Evolutionary conservation across 768 basidiomycete species (phyloP).

Genomic region (Pleurotus tuoliensis): DNA sequence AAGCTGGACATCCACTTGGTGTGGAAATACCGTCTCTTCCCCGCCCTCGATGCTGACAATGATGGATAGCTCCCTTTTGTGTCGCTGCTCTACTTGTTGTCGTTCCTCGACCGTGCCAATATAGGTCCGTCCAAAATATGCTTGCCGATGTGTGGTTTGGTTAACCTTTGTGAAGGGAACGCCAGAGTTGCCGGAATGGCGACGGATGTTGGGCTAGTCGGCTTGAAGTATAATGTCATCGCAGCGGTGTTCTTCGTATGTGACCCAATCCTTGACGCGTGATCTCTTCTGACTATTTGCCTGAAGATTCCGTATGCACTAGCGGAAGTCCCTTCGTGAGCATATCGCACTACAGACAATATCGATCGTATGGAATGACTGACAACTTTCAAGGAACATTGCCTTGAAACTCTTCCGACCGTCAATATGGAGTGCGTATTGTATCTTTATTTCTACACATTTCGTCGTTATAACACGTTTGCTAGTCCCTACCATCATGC

Average conservation of each 20-base stretch:
- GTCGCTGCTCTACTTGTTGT: conserved; percentile 1
- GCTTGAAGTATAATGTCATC: conserved; percentile 21
- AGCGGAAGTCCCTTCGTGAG: conserved; percentile 24
- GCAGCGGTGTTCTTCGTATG: conserved; percentile 25
- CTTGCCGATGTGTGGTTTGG: not conserved
- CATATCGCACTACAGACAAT: not conserved
- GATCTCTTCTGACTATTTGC: not conserved
- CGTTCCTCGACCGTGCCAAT: conserved; percentile 5
- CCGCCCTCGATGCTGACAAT: not conserved
- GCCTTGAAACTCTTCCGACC: conserved; percentile 20
- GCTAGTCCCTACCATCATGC: conserved; percentile 19
- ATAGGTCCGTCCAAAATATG: not conserved
- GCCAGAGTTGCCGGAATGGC: conserved; percentile 42
- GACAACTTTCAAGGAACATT: conserved; percentile 17
- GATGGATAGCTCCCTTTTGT: not conserved
- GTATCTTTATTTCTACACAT: not conserved
- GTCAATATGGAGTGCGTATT: conserved; percentile 22
- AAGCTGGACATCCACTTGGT: conserved; percentile 3
- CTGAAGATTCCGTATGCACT: conserved; percentile 22
- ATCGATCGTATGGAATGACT: too few species aligned
- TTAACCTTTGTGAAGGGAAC: conserved; percentile 25
- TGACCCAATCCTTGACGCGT: not conserved
- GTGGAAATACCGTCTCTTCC: not conserved
- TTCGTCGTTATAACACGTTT: not conserved
- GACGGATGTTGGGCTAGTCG: conserved; percentile 23